A percentile compares a stretch with the other conserved stretches of the same genome.
Conservation (phyloP, 2,329 filamentous ascomycete species). For the Alternaria metachromatica region DNA sequence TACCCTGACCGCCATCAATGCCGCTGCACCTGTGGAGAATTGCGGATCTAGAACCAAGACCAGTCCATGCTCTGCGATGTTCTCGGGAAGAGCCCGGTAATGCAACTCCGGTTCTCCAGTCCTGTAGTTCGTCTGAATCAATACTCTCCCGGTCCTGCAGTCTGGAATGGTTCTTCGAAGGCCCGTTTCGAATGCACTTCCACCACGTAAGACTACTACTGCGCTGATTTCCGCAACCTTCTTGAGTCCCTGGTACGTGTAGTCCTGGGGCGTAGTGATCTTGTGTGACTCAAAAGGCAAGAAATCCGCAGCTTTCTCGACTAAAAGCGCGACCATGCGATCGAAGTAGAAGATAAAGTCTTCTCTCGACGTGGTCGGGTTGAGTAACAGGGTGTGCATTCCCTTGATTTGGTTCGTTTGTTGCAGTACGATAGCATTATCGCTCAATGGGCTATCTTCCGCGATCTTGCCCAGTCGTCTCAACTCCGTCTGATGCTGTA, state of each 20-base stretch:
- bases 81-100: constrained; percentile 77
- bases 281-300: constrained; percentile 70
- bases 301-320: constrained; percentile 66
- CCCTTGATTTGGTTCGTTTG: constrained; percentile 81
- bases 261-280: constrained; percentile 74
- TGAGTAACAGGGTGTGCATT: constrained; percentile 90
- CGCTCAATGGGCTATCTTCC: constrained; percentile 74
- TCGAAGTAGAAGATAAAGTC: constrained; percentile 99
- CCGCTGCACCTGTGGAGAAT: constrained; percentile 87
- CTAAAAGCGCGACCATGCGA: constrained; percentile 79
- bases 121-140: constrained; percentile 81
- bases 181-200: constrained; percentile 85
- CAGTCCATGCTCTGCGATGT: constrained; percentile 76
- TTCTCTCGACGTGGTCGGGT: constrained; percentile 78
- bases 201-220: constrained; percentile 86
- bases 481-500: constrained; percentile 79
- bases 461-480: constrained; percentile 75
- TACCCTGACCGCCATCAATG: constrained; percentile 95
- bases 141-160: constrained; percentile 83
- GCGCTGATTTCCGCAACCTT: constrained; percentile 71
- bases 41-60: constrained; percentile 91
- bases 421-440: constrained; percentile 75
- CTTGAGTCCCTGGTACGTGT: constrained; percentile 73
- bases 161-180: constrained; percentile 91
- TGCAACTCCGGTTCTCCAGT: constrained; percentile 88